Percentiles rank a stretch among this genome's conserved stretches.
phyloP scores from a whole-genome alignment of 2,329 filamentous ascomycete genomes.

The Fusarium drepaniforme region DNA sequence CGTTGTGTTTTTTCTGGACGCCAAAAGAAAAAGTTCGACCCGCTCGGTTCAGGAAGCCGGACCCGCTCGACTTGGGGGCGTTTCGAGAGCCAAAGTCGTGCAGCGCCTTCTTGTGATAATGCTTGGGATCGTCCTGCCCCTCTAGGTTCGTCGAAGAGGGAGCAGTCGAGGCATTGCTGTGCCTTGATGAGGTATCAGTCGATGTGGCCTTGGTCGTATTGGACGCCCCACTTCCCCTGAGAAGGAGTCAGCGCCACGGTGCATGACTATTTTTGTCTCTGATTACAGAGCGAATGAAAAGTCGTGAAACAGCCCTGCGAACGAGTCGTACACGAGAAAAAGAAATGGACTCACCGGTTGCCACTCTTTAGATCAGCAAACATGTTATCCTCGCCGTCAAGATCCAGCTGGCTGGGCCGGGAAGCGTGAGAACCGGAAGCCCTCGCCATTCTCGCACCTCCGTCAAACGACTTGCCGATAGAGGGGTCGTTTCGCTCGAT shows the following conservation, averaged over 20 bases:
- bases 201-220: conserved; percentile 72
- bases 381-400: conserved; percentile 68
- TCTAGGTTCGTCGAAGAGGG: conserved; percentile 66
- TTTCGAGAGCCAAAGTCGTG: conserved; percentile 53
- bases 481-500: conserved; percentile 64
- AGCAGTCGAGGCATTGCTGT: conserved; percentile 72
- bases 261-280: conserved; percentile 44
- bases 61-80: conserved; percentile 61
- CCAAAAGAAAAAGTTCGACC: conserved; percentile 72
- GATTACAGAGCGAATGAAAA: conserved; percentile 25
- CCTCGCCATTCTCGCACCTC: conserved; percentile 58
- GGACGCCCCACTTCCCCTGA: conserved; percentile 70
- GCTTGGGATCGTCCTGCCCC: conserved; percentile 45
- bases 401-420: conserved; percentile 52
- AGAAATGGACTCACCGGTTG: conserved; percentile 62
- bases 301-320: conserved; percentile 31
- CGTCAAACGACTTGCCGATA: conserved; percentile 63
- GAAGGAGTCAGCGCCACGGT: conserved; percentile 52
- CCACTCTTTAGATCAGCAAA: conserved; percentile 67
- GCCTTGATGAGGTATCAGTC: conserved; percentile 71
- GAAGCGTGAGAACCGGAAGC: conserved; percentile 51
- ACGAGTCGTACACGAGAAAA: conserved; percentile 34
- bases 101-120: conserved; percentile 53
- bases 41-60: conserved; percentile 67
- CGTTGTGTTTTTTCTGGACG: conserved; percentile 62